A percentile compares a stretch with the other conserved stretches of the same genome.
Conservation (phyloP, 345 rosid species). For the Eucalyptus albens region DNA sequence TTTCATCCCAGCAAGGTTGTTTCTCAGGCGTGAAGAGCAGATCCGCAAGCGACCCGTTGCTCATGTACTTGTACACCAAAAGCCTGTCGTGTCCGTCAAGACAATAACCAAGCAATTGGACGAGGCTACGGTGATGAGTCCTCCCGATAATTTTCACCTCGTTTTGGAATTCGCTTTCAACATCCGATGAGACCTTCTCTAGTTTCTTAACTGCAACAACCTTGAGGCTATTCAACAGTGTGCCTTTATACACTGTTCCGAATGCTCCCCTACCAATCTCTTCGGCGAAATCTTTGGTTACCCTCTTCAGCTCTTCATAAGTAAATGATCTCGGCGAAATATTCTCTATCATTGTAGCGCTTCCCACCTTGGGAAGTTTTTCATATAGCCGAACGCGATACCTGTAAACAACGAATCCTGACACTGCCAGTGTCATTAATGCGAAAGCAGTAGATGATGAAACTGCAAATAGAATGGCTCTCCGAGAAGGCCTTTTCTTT, state of each 20-base stretch:
- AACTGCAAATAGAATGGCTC: neutral
- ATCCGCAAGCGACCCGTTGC: conserved; percentile 9
- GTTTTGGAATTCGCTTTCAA: conserved; percentile 3
- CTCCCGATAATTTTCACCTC: conserved; percentile 12
- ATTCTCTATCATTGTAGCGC: neutral
- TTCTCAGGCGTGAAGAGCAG: neutral
- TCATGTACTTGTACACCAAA: conserved; percentile 13
- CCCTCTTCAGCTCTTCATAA: neutral
- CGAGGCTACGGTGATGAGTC: conserved; percentile 12
- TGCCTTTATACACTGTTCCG: neutral
- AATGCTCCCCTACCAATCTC: conserved; percentile 14
- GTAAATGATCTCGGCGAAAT: neutral
- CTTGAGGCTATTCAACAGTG: neutral
- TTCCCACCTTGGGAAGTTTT: neutral
- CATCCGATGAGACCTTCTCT: neutral
- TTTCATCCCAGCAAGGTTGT: neutral
- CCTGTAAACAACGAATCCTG: neutral
- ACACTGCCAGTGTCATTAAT: neutral
- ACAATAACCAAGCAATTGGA: conserved; percentile 8
- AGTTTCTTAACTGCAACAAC: conserved; percentile 3
- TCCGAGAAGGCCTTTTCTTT: neutral
- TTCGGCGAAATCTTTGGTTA: conserved; percentile 8
- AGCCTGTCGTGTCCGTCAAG: conserved; percentile 2
- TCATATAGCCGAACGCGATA: neutral
- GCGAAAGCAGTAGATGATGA: neutral